Conservation (phyloP, 2,329 filamentous ascomycete genomes). For the Colletotrichum sidae region DNA sequence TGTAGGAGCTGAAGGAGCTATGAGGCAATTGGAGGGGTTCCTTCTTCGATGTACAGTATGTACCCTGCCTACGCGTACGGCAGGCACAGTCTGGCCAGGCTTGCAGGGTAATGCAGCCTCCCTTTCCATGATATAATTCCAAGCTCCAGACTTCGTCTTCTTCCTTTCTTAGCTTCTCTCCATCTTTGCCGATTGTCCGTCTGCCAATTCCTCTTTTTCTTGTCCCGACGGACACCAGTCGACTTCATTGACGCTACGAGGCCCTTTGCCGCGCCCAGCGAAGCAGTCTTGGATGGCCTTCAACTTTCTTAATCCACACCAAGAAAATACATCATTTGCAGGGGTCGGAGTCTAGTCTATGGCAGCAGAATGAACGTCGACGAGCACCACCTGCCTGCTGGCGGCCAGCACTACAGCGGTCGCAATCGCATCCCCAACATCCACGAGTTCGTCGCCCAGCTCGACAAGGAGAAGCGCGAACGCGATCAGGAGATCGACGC, state of each 20-base stretch:
- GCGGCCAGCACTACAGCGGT: conserved; percentile 81
- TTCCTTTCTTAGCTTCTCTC: conserved; percentile 11
- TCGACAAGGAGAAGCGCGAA: conserved; percentile 83
- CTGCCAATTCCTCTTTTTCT: conserved; percentile 25
- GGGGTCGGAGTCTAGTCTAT: conserved; percentile 19
- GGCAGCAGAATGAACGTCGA: conserved; percentile 50
- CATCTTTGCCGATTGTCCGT: conserved; percentile 11
- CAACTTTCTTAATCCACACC: conserved; percentile 6
- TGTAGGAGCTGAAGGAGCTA: conserved; percentile 25
- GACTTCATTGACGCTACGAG: conserved; percentile 1
- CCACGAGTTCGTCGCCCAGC: conserved; percentile 80
- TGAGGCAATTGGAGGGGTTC: conserved; percentile 37
- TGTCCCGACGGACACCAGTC: not conserved
- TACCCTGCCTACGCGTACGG: not conserved
- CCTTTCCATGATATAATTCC: conserved; percentile 21
- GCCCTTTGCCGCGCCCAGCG: not conserved
- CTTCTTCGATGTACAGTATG: not conserved
- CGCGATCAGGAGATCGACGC: conserved; percentile 79
- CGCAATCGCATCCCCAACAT: conserved; percentile 89
- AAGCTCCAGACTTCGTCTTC: conserved; percentile 13
- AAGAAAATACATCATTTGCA: conserved; percentile 7
- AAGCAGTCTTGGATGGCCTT: not conserved
- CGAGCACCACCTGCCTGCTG: conserved; percentile 56
- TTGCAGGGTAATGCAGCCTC: not conserved
- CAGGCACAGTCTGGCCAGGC: not conserved